phyloP scores from a whole-genome alignment of 176 grass and related monocot species.

The Oryza meyeriana region DNA sequence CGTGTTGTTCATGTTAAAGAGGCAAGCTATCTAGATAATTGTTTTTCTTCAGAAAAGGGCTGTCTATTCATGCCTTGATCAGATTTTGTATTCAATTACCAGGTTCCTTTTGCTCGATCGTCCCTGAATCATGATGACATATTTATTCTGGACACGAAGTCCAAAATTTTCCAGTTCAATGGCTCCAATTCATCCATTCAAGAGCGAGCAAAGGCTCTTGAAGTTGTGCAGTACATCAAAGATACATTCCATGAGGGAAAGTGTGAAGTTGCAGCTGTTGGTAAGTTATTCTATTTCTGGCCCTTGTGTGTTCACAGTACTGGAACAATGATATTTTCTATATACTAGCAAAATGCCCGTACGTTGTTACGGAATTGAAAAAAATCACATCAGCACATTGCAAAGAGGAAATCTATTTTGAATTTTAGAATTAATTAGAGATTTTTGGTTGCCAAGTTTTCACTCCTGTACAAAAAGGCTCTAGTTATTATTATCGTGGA shows the following conservation, averaged over 20 bases:
- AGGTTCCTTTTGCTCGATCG: slow-evolving; percentile 83
- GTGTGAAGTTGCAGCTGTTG: slow-evolving; percentile 84
- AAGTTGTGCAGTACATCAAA: slow-evolving; percentile 95
- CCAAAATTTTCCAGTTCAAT: slow-evolving; percentile 99
- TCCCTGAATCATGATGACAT: slow-evolving; percentile 95
- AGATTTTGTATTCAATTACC: slow-evolving; percentile 31
- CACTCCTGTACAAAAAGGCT: too few species aligned
- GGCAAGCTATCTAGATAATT: slow-evolving; percentile 48
- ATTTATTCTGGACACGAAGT: slow-evolving; percentile 94
- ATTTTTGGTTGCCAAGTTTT: too few species aligned
- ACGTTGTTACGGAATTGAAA: too few species aligned
- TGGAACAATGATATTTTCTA: background rate
- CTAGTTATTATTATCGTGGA: too few species aligned
- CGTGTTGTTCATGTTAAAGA: slow-evolving; percentile 97
- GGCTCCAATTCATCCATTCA: slow-evolving; percentile 93
- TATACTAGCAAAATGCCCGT: too few species aligned
- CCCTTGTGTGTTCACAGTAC: background rate
- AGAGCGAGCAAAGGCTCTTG: slow-evolving; percentile 96
- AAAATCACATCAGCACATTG: too few species aligned
- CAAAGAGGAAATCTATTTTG: too few species aligned
- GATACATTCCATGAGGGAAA: slow-evolving; percentile 88
- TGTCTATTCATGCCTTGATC: background rate
- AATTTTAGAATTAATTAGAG: too few species aligned
- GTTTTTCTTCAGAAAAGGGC: background rate
- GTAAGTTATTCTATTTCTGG: slow-evolving; percentile 47